Base-by-base conservation (phyloP, 2,329 filamentous ascomycete genomes). In the Elsinoe perseae region DNA sequence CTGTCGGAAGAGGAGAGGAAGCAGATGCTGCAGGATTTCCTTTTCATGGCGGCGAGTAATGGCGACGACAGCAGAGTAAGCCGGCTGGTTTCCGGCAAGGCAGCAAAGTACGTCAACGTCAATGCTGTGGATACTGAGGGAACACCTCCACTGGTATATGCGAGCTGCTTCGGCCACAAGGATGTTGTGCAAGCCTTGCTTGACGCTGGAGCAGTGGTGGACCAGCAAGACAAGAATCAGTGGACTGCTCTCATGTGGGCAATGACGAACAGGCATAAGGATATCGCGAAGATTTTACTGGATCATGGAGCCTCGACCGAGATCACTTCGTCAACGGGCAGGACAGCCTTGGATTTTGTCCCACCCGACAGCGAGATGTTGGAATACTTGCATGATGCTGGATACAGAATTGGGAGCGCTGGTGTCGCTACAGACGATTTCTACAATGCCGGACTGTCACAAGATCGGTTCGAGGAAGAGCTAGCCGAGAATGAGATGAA, bases 221-320 rank as follows among this genome's bases (percentile, higher is more conserved):
- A 98, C 73, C 86, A 86, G 65, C 92, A 97, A 71, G 93, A 98
- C 69, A 87, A 86, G 61, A 97, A 97, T 68, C 86, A 95, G 67
- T 98, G 93, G 93, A 97, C 89, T 65, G 88, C 93, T 12, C 78
- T 98, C 59, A 98, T 98, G 91, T 98, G 93, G 93, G 92, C 93
- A 50, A 97, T 97, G 89, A 98, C 93, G 56, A 98, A 98, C 71
- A 79, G 91, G 57, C 93, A 98, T 73, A 97, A 97, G 73, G 85
- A 84, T 48, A 98, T 98, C 63, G 91, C 92, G 32, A 97, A 97
- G 72, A 78, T 90, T 9, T 76, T 98, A 14, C 80, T 98, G 30
- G 92, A 98, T 69, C 88, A 93, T 65, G 91, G 91, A 14, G 93
- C 93, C 18, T 95, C 91, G n/a, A 86, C 91, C 2, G 92, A 97